phyloP scores from a whole-genome alignment of 2,329 filamentous ascomycete genomes.

The Fusarium keratoplasticum region DNA sequence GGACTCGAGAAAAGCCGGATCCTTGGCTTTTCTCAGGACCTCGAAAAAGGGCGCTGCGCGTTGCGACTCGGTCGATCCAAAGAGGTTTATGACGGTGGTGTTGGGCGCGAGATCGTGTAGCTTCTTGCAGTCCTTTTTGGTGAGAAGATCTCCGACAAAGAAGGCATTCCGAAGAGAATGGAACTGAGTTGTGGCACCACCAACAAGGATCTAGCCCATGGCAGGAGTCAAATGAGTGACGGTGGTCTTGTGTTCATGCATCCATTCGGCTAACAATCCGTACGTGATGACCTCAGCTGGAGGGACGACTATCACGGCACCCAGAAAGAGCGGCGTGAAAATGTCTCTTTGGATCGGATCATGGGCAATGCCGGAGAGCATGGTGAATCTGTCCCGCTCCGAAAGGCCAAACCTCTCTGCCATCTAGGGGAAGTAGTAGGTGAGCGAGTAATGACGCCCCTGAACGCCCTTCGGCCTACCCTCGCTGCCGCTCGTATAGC shows the following conservation, averaged over 20 bases:
- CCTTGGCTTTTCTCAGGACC: conserved; percentile 73
- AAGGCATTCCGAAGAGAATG: conserved; percentile 72
- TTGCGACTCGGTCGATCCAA: conserved; percentile 49
- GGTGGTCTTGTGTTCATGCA: conserved; percentile 78
- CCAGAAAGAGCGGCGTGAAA: conserved; percentile 90
- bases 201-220: conserved; percentile 96
- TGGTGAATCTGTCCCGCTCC: conserved; percentile 80
- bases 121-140: conserved; percentile 81
- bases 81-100: conserved; percentile 50
- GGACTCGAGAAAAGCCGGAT: conserved; percentile 63
- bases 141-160: conserved; percentile 92
- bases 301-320: conserved; percentile 82
- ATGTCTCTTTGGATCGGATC: conserved; percentile 76
- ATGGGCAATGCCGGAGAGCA: conserved; percentile 87
- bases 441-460: conserved; percentile 86
- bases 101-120: conserved; percentile 83
- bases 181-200: conserved; percentile 82
- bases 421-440: conserved; percentile 96
- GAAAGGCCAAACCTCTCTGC: conserved; percentile 81
- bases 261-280: conserved; percentile 84
- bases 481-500: conserved; percentile 80
- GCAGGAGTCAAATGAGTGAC: conserved; percentile 93
- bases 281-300: conserved; percentile 87
- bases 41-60: conserved; percentile 86
- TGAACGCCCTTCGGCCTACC: conserved; percentile 87